phyloP scores from a whole-genome alignment of 2,329 filamentous ascomycete species.

The Aspergillus hortae region DNA sequence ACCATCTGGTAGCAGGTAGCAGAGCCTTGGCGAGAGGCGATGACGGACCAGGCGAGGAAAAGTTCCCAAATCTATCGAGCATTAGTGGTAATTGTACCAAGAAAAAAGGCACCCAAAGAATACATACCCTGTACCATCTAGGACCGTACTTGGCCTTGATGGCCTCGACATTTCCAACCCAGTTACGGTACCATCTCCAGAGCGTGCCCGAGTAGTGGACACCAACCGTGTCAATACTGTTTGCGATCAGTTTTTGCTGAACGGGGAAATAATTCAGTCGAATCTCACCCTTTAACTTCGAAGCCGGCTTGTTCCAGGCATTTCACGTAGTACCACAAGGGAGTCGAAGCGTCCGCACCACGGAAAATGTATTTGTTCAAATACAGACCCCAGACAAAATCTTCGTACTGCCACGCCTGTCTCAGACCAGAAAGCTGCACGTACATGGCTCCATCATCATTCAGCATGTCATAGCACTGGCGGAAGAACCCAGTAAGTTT shows the following conservation, averaged over 20 bases:
- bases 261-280: not conserved
- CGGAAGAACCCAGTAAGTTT: conserved; percentile 71
- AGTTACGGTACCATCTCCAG: conserved; percentile 93
- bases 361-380: conserved; percentile 98
- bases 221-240: conserved; percentile 71
- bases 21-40: conserved; percentile 69
- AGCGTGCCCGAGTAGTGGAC: conserved; percentile 88
- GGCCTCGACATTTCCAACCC: conserved; percentile 81
- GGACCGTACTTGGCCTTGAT: conserved; percentile 82
- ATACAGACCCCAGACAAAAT: conserved; percentile 87
- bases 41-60: conserved; percentile 75
- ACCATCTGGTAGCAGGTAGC: conserved; percentile 77
- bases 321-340: conserved; percentile 73
- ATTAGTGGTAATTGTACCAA: conserved; percentile 1
- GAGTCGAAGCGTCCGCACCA: conserved; percentile 83
- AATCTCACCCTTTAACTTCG: conserved; percentile 65
- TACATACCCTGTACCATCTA: conserved; percentile 79
- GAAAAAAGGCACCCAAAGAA: not conserved
- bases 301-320: conserved; percentile 74
- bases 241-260: not conserved
- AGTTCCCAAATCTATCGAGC: conserved; percentile 68
- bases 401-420: conserved; percentile 88
- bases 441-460: conserved; percentile 86
- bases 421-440: conserved; percentile 83
- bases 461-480: conserved; percentile 83